Evolutionary conservation across 1,284 basidiomycete genomes (phyloP), one percentile per base, ranked within the genome.

Genomic region (Naganishia sp.): DNA sequence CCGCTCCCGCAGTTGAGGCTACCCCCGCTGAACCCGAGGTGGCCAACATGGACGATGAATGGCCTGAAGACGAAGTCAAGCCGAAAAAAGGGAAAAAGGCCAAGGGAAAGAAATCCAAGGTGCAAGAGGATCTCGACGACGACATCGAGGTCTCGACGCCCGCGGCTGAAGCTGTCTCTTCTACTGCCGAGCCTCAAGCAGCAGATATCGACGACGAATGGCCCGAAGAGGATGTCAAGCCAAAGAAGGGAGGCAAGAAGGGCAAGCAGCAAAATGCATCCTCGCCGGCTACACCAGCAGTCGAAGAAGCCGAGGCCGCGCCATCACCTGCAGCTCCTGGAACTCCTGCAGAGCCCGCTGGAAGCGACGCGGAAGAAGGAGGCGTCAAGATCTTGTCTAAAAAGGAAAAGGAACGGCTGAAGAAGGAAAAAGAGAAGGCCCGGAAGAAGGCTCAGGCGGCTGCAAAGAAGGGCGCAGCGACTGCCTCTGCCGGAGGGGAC

Each of bases 361-460:
- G 79, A 7, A 82, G 82, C 28, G 74, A 89, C 86, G 80, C 91
- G 88, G 78, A 89, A 85, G 79, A 87, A 89, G 82, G 92, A 89
- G 81, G 91, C 87, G 81, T 73, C n/a, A 77, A 77, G 77, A 75
- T 94, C 45, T 79, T 94, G 31, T 87, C 87, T 15, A 95, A 94
- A 82, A 93, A 94, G 79, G 90, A 94, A 82, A 95, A 95, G 81
- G 91, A 95, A 77, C 89, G 88, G 75, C 81, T 94, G 68, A 95
- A 95, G 85, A 95, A 95, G 80, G 93, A 95, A 80, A 86, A 86
- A 67, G 92, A 95, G 82, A 94, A 94, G 91, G 92, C 90, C 0
- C 95, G 94, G 84, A 97, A 95, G 83, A 95, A 95, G 78, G 91
- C 90, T 11, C 91, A 94, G 78, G 89, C 89, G 18, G 90, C 89